Base-by-base conservation (phyloP, 1,284 basidiomycete species). In the Pholiota adiposa region DNA sequence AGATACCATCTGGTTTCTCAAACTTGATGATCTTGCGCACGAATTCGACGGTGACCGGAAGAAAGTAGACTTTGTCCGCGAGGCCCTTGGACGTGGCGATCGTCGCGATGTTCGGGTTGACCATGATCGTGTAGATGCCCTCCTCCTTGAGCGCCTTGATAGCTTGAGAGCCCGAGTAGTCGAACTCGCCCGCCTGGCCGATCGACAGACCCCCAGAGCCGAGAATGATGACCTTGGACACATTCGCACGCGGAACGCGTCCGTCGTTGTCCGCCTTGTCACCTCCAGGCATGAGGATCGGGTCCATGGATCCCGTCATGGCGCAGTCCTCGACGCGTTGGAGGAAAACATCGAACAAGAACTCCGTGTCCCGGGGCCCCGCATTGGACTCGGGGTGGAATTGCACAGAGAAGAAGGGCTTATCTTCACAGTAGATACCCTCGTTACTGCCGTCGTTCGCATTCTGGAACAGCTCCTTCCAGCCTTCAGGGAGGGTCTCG, bases 21-120 rank as follows among this genome's bases (percentile, higher is more conserved):
- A 95, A 97, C 77, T 94, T 91, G 84, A 99, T 97, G 76, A 99
- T 93, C 80, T 97, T 97, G 74, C 92, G 90, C 60, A 99, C 96
- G 70, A 98, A 99, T 65, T 99, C 97, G 58, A 96, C 93, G 6
- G 94, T 98, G 61, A 99, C 97, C 51, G 97, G 97, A 4, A 99
- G 84, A 84, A 98, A 99, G 82, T 98, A 99, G 56, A 99, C 97
- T 78, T 98, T 98, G 81, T 99, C 97, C 34, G 97, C 97, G 51
- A 99, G 86, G 69, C 97, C 97, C 70, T 95, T 93, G 56, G 94
- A 97, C 1, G 97, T 99, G 56, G 97, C 97, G 68, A 99, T 99
- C 40, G 97, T 99, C n/a, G 97, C 97, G 70, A 99, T 99, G 78
- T 99, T 99, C 48, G 97, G 96, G 77, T 99, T 99, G 72, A 99